Evolutionary conservation across 495 filamentous ascomycete genomes (phyloP).

Genomic region (Penicillium silybi): DNA sequence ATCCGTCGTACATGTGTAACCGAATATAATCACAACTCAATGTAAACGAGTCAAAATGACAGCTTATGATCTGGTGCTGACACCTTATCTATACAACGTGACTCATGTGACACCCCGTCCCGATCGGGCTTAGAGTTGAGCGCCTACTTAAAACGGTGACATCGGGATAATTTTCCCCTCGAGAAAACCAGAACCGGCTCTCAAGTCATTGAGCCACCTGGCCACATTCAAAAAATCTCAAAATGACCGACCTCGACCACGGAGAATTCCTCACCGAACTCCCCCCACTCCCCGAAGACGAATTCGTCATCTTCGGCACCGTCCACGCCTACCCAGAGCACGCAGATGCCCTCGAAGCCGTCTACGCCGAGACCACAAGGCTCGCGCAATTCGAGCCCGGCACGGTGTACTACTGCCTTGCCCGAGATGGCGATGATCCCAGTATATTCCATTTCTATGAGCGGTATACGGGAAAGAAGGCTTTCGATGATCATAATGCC

Average conservation of each 20-base stretch:
- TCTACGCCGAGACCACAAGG: conserved; percentile 31
- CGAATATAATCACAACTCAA: too few species aligned
- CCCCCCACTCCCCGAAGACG: conserved; percentile 15
- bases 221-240: not conserved
- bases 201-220: not conserved
- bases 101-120: not conserved
- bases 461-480: conserved; percentile 20
- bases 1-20: too few species aligned
- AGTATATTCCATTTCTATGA: conserved; percentile 37
- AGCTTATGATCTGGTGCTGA: not conserved
- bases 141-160: not conserved
- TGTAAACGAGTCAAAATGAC: not conserved
- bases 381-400: conserved; percentile 29
- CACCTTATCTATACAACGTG: not conserved
- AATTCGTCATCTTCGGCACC: conserved; percentile 27
- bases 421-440: conserved; percentile 21
- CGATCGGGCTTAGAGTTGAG: not conserved
- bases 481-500: conserved; percentile 30
- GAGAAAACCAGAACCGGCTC: not conserved
- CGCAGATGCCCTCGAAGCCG: conserved; percentile 28
- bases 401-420: conserved; percentile 30
- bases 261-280: conserved; percentile 6
- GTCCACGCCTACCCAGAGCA: conserved; percentile 32
- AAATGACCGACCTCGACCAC: not conserved
- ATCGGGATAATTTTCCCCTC: not conserved